These are phyloP conservation scores for grape (Vitis vinifera) DNA, from an alignment of 164 flowering plant genomes.

Conservation along the genomic window ASM3070453v1 NC_081811.1:4284001-4284500, in stretches of 20 bases:
- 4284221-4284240: slow-evolving; percentile 60
- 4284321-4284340: slow-evolving; percentile 5
- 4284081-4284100: too few species aligned
- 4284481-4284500: slow-evolving; percentile 35
- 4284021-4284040: too few species aligned
- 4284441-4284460: slow-evolving; percentile 43
- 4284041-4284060: too few species aligned
- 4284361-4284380: not conserved
- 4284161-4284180: too few species aligned
- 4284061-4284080: too few species aligned
- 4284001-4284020: too few species aligned
- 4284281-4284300: not conserved
- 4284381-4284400: not conserved
- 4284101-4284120: too few species aligned
- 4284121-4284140: too few species aligned
- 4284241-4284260: slow-evolving; percentile 76
- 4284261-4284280: slow-evolving; percentile 49
- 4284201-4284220: slow-evolving; percentile 85
- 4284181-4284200: slow-evolving; percentile 63
- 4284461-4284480: slow-evolving; percentile 48
- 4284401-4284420: slow-evolving; percentile 1
- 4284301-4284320: not conserved
- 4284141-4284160: too few species aligned
- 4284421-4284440: slow-evolving; percentile 15
- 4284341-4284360: not conserved